Percentiles rank a stretch among this genome's conserved stretches.
These are phyloP conservation scores for Dissophora globulifera DNA, from an alignment of 192 early-diverging fungal species.

Conservation along the genomic window DNA sequence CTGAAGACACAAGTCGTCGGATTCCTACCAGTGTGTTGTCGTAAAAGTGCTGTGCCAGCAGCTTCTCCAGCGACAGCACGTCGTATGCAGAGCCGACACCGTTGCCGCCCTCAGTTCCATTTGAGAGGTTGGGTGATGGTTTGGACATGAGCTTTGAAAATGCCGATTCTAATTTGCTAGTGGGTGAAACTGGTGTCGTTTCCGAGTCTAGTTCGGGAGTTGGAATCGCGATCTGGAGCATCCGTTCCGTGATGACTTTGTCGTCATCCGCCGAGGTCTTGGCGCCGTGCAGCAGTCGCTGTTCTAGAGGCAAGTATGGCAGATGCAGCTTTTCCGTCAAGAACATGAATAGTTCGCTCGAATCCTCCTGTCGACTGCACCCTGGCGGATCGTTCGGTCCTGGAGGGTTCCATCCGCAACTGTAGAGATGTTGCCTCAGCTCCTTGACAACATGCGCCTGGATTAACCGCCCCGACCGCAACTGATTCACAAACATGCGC, in stretches of 20 bases:
- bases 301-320: conserved; percentile 73
- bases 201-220: conserved; percentile 6
- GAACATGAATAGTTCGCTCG: conserved; percentile 76
- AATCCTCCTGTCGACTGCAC: conserved; percentile 69
- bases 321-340: conserved; percentile 70
- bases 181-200: not conserved
- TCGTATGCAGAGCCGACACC: conserved; percentile 3
- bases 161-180: conserved; percentile 14
- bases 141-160: conserved; percentile 28
- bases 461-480: conserved; percentile 70
- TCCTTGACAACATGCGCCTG: conserved; percentile 61
- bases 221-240: conserved; percentile 64
- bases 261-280: conserved; percentile 71
- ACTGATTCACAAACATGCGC: conserved; percentile 66
- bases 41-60: conserved; percentile 71
- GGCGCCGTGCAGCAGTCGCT: conserved; percentile 75
- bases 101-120: not conserved
- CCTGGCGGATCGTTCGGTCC: conserved; percentile 42
- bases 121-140: conserved; percentile 11
- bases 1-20: conserved; percentile 51
- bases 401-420: conserved; percentile 61
- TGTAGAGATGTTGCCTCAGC: conserved; percentile 60
- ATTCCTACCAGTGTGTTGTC: conserved; percentile 69
- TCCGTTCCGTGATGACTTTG: conserved; percentile 73
- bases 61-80: conserved; percentile 60